Evolutionary conservation across 805 yeast genomes (phyloP).

Genomic region (Lipomyces kockii): DNA sequence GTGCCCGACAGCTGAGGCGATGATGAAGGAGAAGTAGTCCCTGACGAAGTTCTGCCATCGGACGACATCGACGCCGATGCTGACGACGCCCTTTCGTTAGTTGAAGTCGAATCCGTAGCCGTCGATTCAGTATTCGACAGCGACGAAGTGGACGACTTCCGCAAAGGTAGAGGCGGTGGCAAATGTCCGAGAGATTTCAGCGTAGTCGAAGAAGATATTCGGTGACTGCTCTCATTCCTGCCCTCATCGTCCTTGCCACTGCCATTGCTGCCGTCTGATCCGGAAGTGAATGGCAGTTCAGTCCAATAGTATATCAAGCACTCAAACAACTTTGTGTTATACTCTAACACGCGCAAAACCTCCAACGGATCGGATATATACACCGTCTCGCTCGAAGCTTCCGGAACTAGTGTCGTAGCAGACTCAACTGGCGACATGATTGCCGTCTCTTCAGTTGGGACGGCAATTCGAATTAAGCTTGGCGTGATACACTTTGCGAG

Average conservation of each 20-base stretch:
- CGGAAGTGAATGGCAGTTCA: constrained; percentile 21
- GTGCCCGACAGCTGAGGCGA: neutral
- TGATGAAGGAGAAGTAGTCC: neutral
- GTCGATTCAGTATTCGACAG: constrained; percentile 4
- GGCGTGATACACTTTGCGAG: constrained; percentile 34
- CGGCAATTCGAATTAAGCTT: constrained; percentile 27
- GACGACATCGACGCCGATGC: neutral
- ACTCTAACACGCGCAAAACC: constrained; percentile 24
- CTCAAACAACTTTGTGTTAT: constrained; percentile 31
- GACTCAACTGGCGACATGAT: neutral
- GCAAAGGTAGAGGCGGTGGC: constrained; percentile 36
- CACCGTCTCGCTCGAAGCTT: constrained; percentile 3
- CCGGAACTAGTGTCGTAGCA: neutral
- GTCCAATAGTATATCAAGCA: constrained; percentile 33
- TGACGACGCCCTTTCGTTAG: neutral
- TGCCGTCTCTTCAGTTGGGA: constrained; percentile 15
- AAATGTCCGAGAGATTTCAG: constrained; percentile 19
- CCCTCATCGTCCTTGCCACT: constrained; percentile 14
- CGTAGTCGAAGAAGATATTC: constrained; percentile 15
- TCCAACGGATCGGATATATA: constrained; percentile 31
- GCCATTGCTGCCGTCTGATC: neutral
- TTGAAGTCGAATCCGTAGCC: neutral
- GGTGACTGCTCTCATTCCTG: neutral
- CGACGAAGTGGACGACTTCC: constrained; percentile 15
- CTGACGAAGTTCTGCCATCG: no score